phyloP scores from a whole-genome alignment of 257 asterid species.

The Ilex aquifolium region DNA sequence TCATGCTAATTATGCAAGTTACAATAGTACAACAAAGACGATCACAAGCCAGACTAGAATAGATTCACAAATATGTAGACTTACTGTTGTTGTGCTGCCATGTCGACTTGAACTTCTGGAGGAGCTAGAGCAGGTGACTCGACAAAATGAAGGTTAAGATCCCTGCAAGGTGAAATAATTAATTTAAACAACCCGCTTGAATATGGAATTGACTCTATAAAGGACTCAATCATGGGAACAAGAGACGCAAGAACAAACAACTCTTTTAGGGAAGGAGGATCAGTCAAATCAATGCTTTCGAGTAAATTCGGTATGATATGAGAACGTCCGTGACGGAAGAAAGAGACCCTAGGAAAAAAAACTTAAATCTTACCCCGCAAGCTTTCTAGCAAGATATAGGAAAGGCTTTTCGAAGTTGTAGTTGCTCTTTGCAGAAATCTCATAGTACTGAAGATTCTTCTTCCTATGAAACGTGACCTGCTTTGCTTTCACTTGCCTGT shows the following conservation, averaged over 20 bases:
- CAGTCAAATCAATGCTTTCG: no score
- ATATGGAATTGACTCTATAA: no score
- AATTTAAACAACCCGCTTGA: no score
- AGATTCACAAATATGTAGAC: neutral
- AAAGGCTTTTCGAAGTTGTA: constrained; percentile 25
- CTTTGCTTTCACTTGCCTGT: constrained; percentile 1
- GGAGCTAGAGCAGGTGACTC: constrained; percentile 25
- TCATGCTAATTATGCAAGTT: no score
- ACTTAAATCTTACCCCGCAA: constrained; percentile 10
- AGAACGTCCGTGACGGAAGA: no score
- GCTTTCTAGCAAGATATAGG: constrained; percentile 23
- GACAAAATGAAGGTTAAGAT: constrained; percentile 13
- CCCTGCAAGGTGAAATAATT: constrained; percentile 6
- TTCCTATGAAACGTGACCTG: constrained; percentile 18
- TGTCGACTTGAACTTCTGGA: constrained; percentile 19
- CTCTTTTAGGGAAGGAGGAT: no score
- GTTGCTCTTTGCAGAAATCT: constrained; percentile 25
- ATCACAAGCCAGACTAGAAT: neutral
- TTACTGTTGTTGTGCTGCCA: constrained; percentile 15
- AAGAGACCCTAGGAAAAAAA: no score
- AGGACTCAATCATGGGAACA: no score
- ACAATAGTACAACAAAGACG: neutral
- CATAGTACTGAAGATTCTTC: constrained; percentile 22
- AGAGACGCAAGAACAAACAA: neutral
- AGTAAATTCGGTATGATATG: no score